Evolutionary conservation across 805 yeast species (phyloP).

Genomic region (Monosporozyma siamensis): DNA sequence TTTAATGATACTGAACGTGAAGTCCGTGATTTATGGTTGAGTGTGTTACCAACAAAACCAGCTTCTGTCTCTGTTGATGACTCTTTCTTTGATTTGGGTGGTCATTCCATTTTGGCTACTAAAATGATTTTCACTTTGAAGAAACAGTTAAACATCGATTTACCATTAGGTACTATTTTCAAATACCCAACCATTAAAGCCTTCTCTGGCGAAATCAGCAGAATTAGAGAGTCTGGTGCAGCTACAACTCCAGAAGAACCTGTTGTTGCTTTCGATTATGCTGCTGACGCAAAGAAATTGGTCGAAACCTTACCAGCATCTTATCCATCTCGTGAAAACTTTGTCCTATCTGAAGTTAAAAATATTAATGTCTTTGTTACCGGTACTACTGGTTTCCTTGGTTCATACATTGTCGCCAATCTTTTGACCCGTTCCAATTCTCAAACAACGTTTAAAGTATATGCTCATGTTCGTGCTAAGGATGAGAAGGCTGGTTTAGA

Average conservation of each 20-base stretch:
- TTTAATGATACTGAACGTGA: slow-evolving; percentile 58
- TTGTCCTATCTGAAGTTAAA: slow-evolving; percentile 22
- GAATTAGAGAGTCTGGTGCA: slow-evolving; percentile 37
- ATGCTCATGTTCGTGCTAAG: slow-evolving; percentile 87
- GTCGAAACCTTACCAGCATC: slow-evolving; percentile 33
- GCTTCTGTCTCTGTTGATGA: slow-evolving; percentile 68
- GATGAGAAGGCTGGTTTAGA: slow-evolving; percentile 59
- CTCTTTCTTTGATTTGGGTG: slow-evolving; percentile 94
- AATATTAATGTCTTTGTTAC: slow-evolving; percentile 67
- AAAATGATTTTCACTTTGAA: slow-evolving; percentile 91
- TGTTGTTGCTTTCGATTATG: slow-evolving; percentile 38
- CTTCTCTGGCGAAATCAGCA: slow-evolving; percentile 67
- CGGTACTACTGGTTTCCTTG: slow-evolving; percentile 94
- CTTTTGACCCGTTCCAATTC: slow-evolving; percentile 47
- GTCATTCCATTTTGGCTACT: slow-evolving; percentile 95
- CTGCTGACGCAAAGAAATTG: slow-evolving; percentile 60
- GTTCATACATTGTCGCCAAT: slow-evolving; percentile 78
- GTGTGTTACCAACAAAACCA: slow-evolving; percentile 77
- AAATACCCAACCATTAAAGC: slow-evolving; percentile 76
- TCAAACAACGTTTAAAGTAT: slow-evolving; percentile 43
- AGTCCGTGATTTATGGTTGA: slow-evolving; percentile 77
- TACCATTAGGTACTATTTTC: slow-evolving; percentile 86
- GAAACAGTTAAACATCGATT: slow-evolving; percentile 62
- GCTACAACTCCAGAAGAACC: slow-evolving; percentile 19
- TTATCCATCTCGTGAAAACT: slow-evolving; percentile 37